A percentile compares a stretch with the other conserved stretches of the same genome.
Evolutionary conservation across 768 basidiomycete species (phyloP).

Genomic region (Mycena rebaudengoi): DNA sequence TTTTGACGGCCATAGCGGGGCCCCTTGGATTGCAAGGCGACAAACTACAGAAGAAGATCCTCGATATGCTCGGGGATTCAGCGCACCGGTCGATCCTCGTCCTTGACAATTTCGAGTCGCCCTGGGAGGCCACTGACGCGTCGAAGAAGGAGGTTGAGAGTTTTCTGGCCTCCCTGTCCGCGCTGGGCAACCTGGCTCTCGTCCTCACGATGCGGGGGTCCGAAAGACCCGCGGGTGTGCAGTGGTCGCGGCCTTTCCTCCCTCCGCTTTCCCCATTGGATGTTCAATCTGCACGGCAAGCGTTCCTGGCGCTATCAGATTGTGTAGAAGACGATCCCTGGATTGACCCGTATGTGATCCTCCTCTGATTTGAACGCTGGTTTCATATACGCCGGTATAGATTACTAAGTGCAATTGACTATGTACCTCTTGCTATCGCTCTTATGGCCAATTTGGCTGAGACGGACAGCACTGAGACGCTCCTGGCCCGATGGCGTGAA

Average conservation of each 20-base stretch:
- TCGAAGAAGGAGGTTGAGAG: conserved; percentile 28
- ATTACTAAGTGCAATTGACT: conserved; percentile 26
- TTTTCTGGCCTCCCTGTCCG: conserved; percentile 20
- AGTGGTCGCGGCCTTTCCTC: conserved; percentile 30
- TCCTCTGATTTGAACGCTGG: not conserved
- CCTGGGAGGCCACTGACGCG: conserved; percentile 25
- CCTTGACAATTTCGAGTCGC: conserved; percentile 32
- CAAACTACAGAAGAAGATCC: conserved; percentile 25
- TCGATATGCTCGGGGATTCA: conserved; percentile 15
- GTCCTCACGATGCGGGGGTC: conserved; percentile 32
- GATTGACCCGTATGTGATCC: conserved; percentile 19
- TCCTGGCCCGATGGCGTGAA: conserved; percentile 26
- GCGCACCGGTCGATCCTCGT: conserved; percentile 22
- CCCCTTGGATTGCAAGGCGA: conserved; percentile 23
- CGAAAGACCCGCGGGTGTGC: conserved; percentile 28
- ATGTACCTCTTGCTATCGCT: conserved; percentile 29
- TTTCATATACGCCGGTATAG: not conserved
- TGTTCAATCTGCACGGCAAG: conserved; percentile 21
- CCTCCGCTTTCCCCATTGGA: conserved; percentile 29
- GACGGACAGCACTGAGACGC: conserved; percentile 23
- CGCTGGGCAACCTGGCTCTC: conserved; percentile 23
- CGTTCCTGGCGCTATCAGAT: conserved; percentile 30
- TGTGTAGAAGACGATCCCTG: conserved; percentile 25
- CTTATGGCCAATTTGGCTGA: conserved; percentile 31
- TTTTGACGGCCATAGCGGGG: conserved; percentile 25